These are phyloP conservation scores for Pythium chondricola DNA, from an alignment of 352 stramenopile species.

Conservation along the genomic window DNA sequence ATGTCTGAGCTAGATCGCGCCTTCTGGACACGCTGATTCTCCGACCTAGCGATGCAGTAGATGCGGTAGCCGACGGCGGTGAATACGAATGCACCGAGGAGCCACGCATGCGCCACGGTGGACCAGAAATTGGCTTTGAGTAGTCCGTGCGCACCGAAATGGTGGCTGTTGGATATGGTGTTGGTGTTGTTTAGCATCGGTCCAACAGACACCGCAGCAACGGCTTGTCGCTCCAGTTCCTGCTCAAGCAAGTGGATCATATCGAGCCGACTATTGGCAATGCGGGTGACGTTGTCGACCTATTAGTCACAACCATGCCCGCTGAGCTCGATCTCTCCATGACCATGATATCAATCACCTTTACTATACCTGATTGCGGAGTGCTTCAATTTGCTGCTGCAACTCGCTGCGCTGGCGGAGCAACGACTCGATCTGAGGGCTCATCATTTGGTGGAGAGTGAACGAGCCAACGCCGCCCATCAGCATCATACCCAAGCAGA, in stretches of 20 bases:
- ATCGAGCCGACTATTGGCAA: slow-evolving; percentile 57
- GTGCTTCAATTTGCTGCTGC: slow-evolving; percentile 37
- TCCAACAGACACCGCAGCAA: slow-evolving; percentile 29
- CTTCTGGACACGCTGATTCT: slow-evolving; percentile 29
- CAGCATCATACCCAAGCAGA: slow-evolving; percentile 50
- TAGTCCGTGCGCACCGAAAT: background rate
- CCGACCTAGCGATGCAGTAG: slow-evolving; percentile 38
- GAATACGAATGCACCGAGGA: slow-evolving; percentile 42
- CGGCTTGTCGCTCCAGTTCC: slow-evolving; percentile 54
- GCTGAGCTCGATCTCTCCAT: too few species aligned
- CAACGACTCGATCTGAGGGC: slow-evolving; percentile 64
- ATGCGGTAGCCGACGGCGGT: slow-evolving; percentile 43
- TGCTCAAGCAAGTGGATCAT: slow-evolving; percentile 72
- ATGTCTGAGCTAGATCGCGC: background rate
- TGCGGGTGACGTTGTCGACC: slow-evolving; percentile 62
- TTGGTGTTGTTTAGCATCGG: background rate
- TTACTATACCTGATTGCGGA: slow-evolving; percentile 41
- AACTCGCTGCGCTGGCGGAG: slow-evolving; percentile 47
- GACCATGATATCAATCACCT: too few species aligned
- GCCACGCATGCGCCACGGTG: slow-evolving; percentile 44
- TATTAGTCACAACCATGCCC: slow-evolving; percentile 4
- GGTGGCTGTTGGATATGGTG: slow-evolving; percentile 1
- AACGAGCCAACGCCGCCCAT: slow-evolving; percentile 58
- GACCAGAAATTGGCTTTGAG: slow-evolving; percentile 29
- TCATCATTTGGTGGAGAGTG: slow-evolving; percentile 70